Conservation (phyloP, 805 yeast species). For the Gaillardinia entomophila region DNA sequence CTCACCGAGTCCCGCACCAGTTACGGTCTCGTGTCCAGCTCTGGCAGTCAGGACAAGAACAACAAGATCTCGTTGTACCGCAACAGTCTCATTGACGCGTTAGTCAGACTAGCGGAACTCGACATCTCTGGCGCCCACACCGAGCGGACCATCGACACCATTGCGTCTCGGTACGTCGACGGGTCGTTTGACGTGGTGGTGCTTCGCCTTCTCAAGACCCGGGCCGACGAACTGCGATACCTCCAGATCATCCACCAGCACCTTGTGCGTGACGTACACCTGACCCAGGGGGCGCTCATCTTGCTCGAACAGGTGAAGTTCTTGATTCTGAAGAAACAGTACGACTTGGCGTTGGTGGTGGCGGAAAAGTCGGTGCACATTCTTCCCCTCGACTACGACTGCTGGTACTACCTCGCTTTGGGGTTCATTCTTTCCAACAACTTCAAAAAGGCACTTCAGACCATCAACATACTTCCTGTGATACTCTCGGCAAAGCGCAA, state of each 20-base stretch:
- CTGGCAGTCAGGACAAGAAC: constrained; percentile 17
- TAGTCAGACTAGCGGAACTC: constrained; percentile 37
- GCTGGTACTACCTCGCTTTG: constrained; percentile 64
- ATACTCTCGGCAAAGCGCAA: background rate
- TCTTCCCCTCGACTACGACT: constrained; percentile 69
- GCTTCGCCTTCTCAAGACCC: constrained; percentile 33
- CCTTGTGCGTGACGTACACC: constrained; percentile 12
- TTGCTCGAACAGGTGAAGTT: constrained; percentile 61
- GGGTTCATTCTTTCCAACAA: constrained; percentile 54
- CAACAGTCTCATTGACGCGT: constrained; percentile 50
- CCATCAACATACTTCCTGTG: constrained; percentile 75
- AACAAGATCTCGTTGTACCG: constrained; percentile 27
- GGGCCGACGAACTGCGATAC: constrained; percentile 44
- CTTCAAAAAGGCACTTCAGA: constrained; percentile 52
- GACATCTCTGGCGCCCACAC: constrained; percentile 26
- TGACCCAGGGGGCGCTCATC: constrained; percentile 52
- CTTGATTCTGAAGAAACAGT: constrained; percentile 48
- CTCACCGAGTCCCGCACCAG: constrained; percentile 39
- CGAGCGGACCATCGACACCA: constrained; percentile 29
- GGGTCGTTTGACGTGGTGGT: constrained; percentile 21
- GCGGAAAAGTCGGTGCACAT: constrained; percentile 58
- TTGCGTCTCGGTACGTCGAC: constrained; percentile 13
- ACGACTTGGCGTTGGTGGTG: constrained; percentile 50
- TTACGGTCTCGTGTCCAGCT: constrained; percentile 24
- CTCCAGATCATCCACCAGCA: constrained; percentile 37